Evolutionary conservation across 208 protist species (phyloP).

Genomic region (Giardia duodenalis): DNA sequence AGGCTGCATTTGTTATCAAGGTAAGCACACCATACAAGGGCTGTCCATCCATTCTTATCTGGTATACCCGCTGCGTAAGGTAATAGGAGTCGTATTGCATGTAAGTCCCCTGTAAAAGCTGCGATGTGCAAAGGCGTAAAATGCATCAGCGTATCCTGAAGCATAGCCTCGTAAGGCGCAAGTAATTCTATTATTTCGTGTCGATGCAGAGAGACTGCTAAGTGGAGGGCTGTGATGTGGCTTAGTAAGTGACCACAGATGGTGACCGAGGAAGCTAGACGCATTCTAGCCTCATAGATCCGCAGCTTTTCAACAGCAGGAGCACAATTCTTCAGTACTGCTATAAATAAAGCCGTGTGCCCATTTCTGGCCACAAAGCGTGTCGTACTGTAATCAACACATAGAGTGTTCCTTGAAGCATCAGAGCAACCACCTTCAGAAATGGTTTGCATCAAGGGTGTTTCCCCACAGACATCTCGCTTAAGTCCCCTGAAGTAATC

Average conservation of each 20-base stretch:
- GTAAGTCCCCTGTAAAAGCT: neutral
- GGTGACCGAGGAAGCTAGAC: neutral
- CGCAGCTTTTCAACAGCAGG: neutral
- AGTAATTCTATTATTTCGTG: neutral
- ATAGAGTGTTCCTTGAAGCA: no score
- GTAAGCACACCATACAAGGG: neutral
- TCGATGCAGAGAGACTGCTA: neutral
- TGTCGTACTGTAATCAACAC: no score
- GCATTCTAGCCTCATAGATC: neutral
- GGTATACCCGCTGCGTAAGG: neutral
- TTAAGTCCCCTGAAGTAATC: no score
- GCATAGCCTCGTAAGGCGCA: neutral
- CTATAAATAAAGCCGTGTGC: neutral
- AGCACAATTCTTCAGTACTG: neutral
- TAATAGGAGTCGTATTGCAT: neutral
- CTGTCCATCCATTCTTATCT: neutral
- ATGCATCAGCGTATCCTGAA: neutral
- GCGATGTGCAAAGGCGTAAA: neutral
- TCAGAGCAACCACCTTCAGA: no score
- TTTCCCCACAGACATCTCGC: no score
- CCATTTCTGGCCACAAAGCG: no score
- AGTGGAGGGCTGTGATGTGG: neutral
- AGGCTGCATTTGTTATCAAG: no score
- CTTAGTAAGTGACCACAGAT: neutral
- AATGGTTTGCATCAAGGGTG: no score